Percentiles rank a stretch among this genome's conserved stretches.
These are phyloP conservation scores for Tylopilus sp. DNA, from an alignment of 768 basidiomycete species.

Conservation along the genomic window DNA sequence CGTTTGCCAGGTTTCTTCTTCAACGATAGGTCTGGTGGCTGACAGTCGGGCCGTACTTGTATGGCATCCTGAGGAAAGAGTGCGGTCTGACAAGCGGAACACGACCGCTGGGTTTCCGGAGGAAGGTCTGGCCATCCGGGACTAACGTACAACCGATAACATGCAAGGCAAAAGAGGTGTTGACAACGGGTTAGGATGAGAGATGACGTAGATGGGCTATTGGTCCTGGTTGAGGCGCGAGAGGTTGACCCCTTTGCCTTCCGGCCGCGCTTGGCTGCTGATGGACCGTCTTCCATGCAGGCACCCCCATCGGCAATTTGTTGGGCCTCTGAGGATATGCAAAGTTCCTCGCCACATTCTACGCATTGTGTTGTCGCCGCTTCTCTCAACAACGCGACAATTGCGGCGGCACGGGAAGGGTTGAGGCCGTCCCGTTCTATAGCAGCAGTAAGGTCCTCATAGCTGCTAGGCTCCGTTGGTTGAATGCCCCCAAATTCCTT, in stretches of 20 bases:
- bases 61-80: slow-evolving; percentile 74
- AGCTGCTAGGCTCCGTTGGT: slow-evolving; percentile 48
- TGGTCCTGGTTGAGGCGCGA: slow-evolving; percentile 70
- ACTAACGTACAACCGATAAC: slow-evolving; percentile 78
- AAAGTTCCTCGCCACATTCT: slow-evolving; percentile 81
- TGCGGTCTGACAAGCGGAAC: slow-evolving; percentile 73
- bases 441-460: slow-evolving; percentile 74
- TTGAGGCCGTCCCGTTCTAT: slow-evolving; percentile 81
- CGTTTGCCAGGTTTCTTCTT: slow-evolving; percentile 67
- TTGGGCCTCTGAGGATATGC: slow-evolving; percentile 41
- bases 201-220: slow-evolving; percentile 59
- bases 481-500: slow-evolving; percentile 50
- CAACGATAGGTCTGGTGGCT: slow-evolving; percentile 34
- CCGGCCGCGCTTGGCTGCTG: slow-evolving; percentile 47
- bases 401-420: slow-evolving; percentile 67
- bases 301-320: slow-evolving; percentile 39
- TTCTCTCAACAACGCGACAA: slow-evolving; percentile 83
- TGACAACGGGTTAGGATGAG: slow-evolving; percentile 88
- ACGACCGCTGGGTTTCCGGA: slow-evolving; percentile 55
- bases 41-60: slow-evolving; percentile 67
- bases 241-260: slow-evolving; percentile 57
- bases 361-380: slow-evolving; percentile 85
- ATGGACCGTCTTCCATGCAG: slow-evolving; percentile 48
- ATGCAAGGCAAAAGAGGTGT: slow-evolving; percentile 86
- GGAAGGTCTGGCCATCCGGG: slow-evolving; percentile 76